These are phyloP conservation scores for Fusarium floridanum DNA, from an alignment of 2,329 filamentous ascomycete species.

Conservation along the genomic window DNA sequence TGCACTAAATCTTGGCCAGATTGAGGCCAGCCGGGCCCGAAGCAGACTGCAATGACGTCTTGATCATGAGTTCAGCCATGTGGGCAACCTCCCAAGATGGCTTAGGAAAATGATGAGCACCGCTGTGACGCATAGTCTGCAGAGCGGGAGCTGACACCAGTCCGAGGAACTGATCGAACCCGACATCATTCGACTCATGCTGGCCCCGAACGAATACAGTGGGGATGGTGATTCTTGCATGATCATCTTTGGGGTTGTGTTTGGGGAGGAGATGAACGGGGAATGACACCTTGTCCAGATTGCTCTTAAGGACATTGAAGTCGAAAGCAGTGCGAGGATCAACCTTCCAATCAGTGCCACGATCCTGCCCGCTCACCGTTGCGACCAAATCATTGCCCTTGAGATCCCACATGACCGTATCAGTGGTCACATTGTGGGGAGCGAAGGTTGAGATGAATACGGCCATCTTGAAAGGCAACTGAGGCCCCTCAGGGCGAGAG, in stretches of 20 bases:
- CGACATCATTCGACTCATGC: neutral
- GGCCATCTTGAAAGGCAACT: neutral
- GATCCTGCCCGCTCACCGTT: neutral
- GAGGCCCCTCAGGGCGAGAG: neutral
- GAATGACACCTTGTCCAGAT: neutral
- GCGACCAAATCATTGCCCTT: neutral
- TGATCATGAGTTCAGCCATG: neutral
- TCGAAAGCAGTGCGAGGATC: neutral
- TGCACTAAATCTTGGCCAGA: neutral
- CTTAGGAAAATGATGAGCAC: neutral
- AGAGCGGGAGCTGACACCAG: neutral
- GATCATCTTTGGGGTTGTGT: neutral
- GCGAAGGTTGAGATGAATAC: neutral
- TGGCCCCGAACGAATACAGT: neutral
- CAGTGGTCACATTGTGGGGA: neutral
- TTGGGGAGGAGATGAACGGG: neutral
- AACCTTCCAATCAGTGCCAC: neutral
- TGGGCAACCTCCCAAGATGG: neutral
- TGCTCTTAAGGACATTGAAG: neutral
- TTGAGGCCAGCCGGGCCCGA: neutral
- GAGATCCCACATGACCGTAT: neutral
- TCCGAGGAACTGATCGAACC: neutral
- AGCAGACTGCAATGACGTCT: neutral
- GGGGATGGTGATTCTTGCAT: neutral
- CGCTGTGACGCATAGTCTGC: neutral